Percentiles rank a stretch among this genome's conserved stretches.
phyloP scores from a whole-genome alignment of 2,329 filamentous ascomycete species.

The Monosporascus ibericus region DNA sequence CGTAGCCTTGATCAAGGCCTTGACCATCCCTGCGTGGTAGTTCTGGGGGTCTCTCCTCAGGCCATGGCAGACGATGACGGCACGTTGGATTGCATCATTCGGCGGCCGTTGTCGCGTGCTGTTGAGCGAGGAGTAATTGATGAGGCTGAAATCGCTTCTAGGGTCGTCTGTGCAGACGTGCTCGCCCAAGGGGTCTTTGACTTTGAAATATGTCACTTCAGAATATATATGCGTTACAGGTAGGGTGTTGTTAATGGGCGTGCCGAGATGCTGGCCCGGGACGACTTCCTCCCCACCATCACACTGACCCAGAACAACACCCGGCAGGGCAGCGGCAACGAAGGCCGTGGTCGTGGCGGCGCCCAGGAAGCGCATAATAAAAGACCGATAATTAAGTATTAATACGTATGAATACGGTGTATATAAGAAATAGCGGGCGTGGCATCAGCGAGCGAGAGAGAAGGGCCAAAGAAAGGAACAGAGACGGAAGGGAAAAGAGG shows the following conservation, averaged over 20 bases:
- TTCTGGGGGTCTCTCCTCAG: not conserved
- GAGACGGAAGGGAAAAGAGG: not conserved
- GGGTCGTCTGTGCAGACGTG: conserved; percentile 1
- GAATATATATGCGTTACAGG: not conserved
- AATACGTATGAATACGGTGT: not conserved
- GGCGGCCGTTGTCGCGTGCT: not conserved
- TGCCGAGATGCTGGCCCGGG: conserved; percentile 1
- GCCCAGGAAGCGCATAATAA: not conserved
- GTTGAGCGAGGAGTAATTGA: conserved; percentile 2
- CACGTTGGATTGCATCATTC: not conserved
- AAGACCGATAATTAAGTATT: not conserved
- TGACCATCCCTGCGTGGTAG: conserved; percentile 1
- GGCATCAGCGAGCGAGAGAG: not conserved
- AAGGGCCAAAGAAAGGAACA: not conserved
- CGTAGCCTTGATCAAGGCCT: not conserved
- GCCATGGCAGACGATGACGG: conserved; percentile 1
- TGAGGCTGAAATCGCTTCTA: not conserved
- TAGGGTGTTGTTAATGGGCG: conserved; percentile 1
- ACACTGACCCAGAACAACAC: not conserved
- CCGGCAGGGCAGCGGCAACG: not conserved
- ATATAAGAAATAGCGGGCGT: not conserved
- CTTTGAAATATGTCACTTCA: conserved; percentile 2
- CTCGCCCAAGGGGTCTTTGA: conserved; percentile 1
- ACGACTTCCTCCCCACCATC: not conserved
- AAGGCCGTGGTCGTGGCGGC: not conserved